These are phyloP conservation scores for Niebla homalea DNA, from an alignment of 495 filamentous ascomycete genomes.

Conservation along the genomic window DNA sequence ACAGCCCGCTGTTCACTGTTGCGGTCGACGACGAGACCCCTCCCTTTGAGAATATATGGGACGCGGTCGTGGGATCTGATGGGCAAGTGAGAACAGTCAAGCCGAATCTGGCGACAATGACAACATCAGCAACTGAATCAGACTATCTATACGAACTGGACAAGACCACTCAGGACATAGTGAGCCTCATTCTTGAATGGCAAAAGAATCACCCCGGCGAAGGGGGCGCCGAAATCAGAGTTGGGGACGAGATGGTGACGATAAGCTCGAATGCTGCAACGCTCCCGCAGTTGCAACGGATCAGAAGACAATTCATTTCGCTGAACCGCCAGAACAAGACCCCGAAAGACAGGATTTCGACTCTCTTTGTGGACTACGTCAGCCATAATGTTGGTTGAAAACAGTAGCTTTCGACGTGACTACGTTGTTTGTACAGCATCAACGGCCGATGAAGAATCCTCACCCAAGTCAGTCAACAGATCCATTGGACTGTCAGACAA, in stretches of 20 bases:
- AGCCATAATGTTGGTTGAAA: constrained; percentile 34
- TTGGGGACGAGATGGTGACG: constrained; percentile 26
- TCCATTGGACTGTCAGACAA: not conserved
- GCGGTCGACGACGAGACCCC: constrained; percentile 63
- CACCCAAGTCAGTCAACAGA: no score
- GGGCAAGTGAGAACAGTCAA: constrained; percentile 36
- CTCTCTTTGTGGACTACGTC: constrained; percentile 61
- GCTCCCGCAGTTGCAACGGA: constrained; percentile 66
- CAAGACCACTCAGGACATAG: constrained; percentile 67
- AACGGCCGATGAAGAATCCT: no score
- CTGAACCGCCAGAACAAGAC: constrained; percentile 51
- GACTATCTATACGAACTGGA: constrained; percentile 80
- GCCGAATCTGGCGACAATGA: constrained; percentile 72
- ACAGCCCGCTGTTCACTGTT: constrained; percentile 84
- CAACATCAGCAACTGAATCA: constrained; percentile 53
- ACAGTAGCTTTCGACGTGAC: no score
- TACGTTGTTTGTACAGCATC: no score
- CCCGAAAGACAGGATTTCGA: constrained; percentile 45
- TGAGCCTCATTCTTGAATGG: constrained; percentile 60
- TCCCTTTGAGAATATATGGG: constrained; percentile 63
- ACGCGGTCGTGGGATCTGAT: constrained; percentile 44
- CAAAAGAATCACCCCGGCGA: constrained; percentile 54
- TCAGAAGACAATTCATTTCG: constrained; percentile 74
- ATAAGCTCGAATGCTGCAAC: constrained; percentile 26
- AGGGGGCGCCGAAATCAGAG: constrained; percentile 35